Percentiles rank a stretch among this genome's conserved stretches.
phyloP scores from a whole-genome alignment of 176 grass and related monocot genomes.

The Phragmites australis region DNA sequence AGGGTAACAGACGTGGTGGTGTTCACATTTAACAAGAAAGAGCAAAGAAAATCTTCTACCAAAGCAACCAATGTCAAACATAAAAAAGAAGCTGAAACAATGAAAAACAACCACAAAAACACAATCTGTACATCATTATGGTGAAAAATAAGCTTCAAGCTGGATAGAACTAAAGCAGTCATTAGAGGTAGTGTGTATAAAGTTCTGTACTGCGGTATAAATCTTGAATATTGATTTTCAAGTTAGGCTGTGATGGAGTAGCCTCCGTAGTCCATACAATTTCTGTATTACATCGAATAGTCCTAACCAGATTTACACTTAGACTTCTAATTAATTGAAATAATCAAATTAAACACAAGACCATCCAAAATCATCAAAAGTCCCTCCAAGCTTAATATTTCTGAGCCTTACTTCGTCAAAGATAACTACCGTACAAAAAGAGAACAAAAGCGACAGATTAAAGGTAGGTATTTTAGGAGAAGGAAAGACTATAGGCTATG shows the following conservation, averaged over 20 bases:
- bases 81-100: not conserved
- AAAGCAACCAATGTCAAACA: not conserved
- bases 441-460: not conserved
- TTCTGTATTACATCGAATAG: slow-evolving; percentile 15
- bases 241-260: not conserved
- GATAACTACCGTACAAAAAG: not conserved
- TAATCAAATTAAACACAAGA: slow-evolving; percentile 9
- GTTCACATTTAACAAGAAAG: slow-evolving; percentile 26
- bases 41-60: slow-evolving; percentile 19
- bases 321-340: not conserved
- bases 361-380: not conserved
- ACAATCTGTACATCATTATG: not conserved
- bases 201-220: not conserved
- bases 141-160: slow-evolving; percentile 6
- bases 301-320: slow-evolving; percentile 5
- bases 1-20: not conserved
- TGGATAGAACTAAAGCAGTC: not conserved
- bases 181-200: not conserved
- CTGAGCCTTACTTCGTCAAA: not conserved
- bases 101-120: not conserved
- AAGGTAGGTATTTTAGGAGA: not conserved
- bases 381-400: not conserved
- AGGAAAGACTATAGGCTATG: not conserved
- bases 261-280: not conserved
- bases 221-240: not conserved